A percentile compares a stretch with the other conserved stretches of the same genome.
Conservation (phyloP, 768 basidiomycete species). For the Mycena capillaripes region DNA sequence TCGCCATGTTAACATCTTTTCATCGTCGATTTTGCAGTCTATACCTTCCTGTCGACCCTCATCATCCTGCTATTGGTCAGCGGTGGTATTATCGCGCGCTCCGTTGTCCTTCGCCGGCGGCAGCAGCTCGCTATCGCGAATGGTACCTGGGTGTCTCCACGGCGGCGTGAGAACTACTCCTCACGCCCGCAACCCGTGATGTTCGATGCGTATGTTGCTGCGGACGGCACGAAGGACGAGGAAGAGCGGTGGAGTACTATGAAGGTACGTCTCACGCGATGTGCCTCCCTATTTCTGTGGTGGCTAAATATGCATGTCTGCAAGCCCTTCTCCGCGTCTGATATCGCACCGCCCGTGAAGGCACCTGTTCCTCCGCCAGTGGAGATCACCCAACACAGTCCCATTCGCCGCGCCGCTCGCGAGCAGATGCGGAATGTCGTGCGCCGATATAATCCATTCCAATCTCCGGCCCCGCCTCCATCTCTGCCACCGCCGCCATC, state of each 20-base stretch:
- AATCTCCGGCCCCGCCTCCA: not conserved
- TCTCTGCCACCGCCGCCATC: not conserved
- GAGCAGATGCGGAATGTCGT: constrained; percentile 1
- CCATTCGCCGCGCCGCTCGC: not conserved
- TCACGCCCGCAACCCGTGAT: constrained; percentile 1
- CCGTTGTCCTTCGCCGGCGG: constrained; percentile 55
- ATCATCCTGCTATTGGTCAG: constrained; percentile 60
- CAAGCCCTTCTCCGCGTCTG: not conserved
- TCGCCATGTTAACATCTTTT: not conserved
- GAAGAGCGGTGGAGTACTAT: constrained; percentile 11
- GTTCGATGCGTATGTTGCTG: constrained; percentile 9
- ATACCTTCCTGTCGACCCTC: constrained; percentile 54
- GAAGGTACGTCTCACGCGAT: constrained; percentile 1
- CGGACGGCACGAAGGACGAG: not conserved
- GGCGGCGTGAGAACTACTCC: not conserved
- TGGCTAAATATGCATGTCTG: not conserved
- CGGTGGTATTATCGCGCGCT: constrained; percentile 56
- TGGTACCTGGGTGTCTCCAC: constrained; percentile 50
- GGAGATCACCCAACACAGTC: not conserved
- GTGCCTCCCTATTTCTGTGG: not conserved
- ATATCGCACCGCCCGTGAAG: not conserved
- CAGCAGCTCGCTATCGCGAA: constrained; percentile 57
- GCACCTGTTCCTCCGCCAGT: not conserved
- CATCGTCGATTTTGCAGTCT: constrained; percentile 28
- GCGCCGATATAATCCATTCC: constrained; percentile 2